Evolutionary conservation across 2,329 filamentous ascomycete genomes (phyloP).

Genomic region (Fusarium duplospermum): DNA sequence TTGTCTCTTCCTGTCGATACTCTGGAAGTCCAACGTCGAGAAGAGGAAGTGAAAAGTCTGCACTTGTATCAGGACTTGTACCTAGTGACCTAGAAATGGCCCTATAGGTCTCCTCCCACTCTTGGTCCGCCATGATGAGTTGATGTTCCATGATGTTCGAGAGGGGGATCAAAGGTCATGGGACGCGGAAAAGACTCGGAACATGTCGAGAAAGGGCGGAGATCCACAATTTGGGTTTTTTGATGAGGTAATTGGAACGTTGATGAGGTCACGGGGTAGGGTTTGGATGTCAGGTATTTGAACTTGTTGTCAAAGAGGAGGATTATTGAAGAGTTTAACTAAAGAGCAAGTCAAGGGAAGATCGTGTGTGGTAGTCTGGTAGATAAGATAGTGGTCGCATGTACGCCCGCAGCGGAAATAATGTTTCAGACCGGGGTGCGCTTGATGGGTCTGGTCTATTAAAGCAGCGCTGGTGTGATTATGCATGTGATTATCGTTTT

Average conservation of each 20-base stretch:
- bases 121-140: slow-evolving; percentile 19
- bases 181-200: slow-evolving; percentile 31
- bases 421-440: not conserved
- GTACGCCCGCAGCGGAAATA: not conserved
- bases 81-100: not conserved
- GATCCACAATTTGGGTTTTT: slow-evolving; percentile 23
- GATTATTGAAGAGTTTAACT: not conserved
- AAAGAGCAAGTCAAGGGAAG: not conserved
- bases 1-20: slow-evolving; percentile 1
- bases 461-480: not conserved
- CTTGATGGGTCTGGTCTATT: not conserved
- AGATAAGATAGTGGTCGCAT: slow-evolving; percentile 1
- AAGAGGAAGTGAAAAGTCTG: not conserved
- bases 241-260: not conserved
- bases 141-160: not conserved
- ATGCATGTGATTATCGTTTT: not conserved
- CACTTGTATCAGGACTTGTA: not conserved
- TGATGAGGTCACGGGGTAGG: not conserved
- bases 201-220: slow-evolving; percentile 35
- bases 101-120: not conserved
- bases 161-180: slow-evolving; percentile 21
- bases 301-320: not conserved
- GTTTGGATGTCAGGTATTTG: too few relatives aligned
- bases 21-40: not conserved
- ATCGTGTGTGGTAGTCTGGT: not conserved